A percentile compares a stretch with the other conserved stretches of the same genome.
phyloP scores from a whole-genome alignment of 805 yeast genomes.

The Pichia phayaonensis region DNA sequence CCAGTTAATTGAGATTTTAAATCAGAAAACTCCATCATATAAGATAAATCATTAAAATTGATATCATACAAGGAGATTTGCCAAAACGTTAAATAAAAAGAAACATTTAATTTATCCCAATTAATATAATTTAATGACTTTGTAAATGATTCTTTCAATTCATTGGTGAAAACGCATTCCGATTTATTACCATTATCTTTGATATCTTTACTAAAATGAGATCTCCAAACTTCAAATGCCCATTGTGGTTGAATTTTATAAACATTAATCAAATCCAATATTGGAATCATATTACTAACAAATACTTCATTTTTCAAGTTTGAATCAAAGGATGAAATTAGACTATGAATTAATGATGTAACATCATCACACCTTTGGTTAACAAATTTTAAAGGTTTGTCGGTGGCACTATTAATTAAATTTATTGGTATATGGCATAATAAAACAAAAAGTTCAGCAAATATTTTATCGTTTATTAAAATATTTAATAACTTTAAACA shows the following conservation, averaged over 20 bases:
- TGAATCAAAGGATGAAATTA: slow-evolving; percentile 48
- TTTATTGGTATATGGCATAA: slow-evolving; percentile 43
- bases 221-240: slow-evolving; percentile 78
- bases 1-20: slow-evolving; percentile 31
- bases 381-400: slow-evolving; percentile 54
- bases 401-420: slow-evolving; percentile 30
- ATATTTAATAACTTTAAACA: slow-evolving; percentile 43
- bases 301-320: slow-evolving; percentile 35
- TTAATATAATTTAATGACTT: slow-evolving; percentile 14
- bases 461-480: slow-evolving; percentile 35
- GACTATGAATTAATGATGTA: slow-evolving; percentile 57
- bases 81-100: slow-evolving; percentile 65
- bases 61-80: slow-evolving; percentile 64
- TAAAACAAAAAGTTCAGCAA: slow-evolving; percentile 61
- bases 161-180: slow-evolving; percentile 7
- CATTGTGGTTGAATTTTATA: slow-evolving; percentile 48
- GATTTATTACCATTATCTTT: slow-evolving; percentile 14
- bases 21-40: slow-evolving; percentile 39
- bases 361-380: slow-evolving; percentile 70
- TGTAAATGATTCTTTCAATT: slow-evolving; percentile 7
- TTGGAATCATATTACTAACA: slow-evolving; percentile 28
- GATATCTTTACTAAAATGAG: slow-evolving; percentile 26
- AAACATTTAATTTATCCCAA: slow-evolving; percentile 28
- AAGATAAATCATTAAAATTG: slow-evolving; percentile 41
- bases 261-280: slow-evolving; percentile 33